Conservation (phyloP, 257 asterid genomes). For the Knoxia roxburghii region DNA sequence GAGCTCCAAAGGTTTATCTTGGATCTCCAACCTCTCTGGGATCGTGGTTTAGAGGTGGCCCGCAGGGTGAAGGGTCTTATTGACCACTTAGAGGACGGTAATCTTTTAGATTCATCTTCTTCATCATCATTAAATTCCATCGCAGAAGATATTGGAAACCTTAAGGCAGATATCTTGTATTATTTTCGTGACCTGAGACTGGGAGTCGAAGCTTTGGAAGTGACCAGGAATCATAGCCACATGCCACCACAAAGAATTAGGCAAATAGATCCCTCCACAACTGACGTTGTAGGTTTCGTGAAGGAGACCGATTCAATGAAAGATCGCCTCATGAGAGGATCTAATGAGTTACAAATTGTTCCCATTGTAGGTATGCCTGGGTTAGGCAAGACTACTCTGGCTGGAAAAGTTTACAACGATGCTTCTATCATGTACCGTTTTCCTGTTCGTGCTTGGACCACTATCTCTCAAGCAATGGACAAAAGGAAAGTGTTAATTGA, state of each 20-base stretch:
- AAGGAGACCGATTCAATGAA: neutral
- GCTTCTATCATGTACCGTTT: neutral
- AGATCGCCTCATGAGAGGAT: neutral
- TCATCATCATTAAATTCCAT: neutral
- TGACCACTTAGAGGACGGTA: neutral
- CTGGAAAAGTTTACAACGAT: neutral
- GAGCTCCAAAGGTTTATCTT: neutral
- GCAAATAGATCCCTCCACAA: neutral
- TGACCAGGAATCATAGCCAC: neutral
- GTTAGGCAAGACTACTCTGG: conserved; percentile 11
- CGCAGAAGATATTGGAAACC: neutral
- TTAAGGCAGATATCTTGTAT: neutral
- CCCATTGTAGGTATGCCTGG: conserved; percentile 12
- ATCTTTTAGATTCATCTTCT: neutral
- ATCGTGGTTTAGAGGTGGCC: too few species aligned
- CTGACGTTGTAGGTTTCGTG: conserved; percentile 1
- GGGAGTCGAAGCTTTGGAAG: neutral
- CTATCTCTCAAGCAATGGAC: neutral
- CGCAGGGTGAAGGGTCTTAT: neutral
- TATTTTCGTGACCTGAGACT: too few species aligned
- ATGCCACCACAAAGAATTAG: neutral
- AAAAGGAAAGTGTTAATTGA: neutral
- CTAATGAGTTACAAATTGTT: neutral
- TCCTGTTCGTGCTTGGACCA: neutral
- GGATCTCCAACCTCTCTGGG: too few species aligned